These are phyloP conservation scores for Yamadazyma sp. DNA, from an alignment of 1,139 yeast genomes.

Conservation along the genomic window DNA sequence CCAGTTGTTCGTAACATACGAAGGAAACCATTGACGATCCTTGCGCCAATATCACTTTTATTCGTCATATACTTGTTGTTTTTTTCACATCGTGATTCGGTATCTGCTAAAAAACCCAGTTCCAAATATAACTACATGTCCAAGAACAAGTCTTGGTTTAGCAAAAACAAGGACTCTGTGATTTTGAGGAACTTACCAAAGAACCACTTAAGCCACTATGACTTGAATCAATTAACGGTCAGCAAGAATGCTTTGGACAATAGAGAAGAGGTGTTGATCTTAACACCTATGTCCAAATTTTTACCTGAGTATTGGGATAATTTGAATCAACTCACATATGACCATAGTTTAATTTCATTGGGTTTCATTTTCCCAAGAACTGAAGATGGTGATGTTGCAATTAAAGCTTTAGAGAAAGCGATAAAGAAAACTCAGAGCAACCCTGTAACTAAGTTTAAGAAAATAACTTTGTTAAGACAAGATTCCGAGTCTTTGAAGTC, in stretches of 20 bases:
- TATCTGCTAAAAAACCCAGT: slow-evolving; percentile 9
- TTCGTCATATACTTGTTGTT: slow-evolving; percentile 43
- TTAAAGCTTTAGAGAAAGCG: slow-evolving; percentile 67
- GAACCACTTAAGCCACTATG: slow-evolving; percentile 81
- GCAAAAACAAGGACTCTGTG: slow-evolving; percentile 43
- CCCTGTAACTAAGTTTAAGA: slow-evolving; percentile 62
- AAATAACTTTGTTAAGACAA: slow-evolving; percentile 85
- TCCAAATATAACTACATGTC: slow-evolving; percentile 51
- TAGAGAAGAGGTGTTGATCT: slow-evolving; percentile 76
- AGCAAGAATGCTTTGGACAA: slow-evolving; percentile 69
- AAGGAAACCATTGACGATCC: slow-evolving; percentile 52
- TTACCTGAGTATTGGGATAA: slow-evolving; percentile 87
- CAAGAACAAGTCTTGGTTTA: slow-evolving; percentile 48
- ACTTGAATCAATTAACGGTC: slow-evolving; percentile 72
- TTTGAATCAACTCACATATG: slow-evolving; percentile 69
- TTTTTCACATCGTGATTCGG: slow-evolving; percentile 27
- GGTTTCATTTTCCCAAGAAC: slow-evolving; percentile 90
- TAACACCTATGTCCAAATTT: slow-evolving; percentile 88
- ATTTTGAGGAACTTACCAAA: slow-evolving; percentile 65
- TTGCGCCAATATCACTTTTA: slow-evolving; percentile 47
- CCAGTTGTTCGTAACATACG: slow-evolving; percentile 51
- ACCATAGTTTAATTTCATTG: slow-evolving; percentile 78
- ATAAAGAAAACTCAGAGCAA: slow-evolving; percentile 61
- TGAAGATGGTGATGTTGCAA: slow-evolving; percentile 74
- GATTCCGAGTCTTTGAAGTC: slow-evolving; percentile 74